These are phyloP conservation scores for Lactifluus volemus DNA, from an alignment of 768 basidiomycete genomes.

Conservation along the genomic window DNA sequence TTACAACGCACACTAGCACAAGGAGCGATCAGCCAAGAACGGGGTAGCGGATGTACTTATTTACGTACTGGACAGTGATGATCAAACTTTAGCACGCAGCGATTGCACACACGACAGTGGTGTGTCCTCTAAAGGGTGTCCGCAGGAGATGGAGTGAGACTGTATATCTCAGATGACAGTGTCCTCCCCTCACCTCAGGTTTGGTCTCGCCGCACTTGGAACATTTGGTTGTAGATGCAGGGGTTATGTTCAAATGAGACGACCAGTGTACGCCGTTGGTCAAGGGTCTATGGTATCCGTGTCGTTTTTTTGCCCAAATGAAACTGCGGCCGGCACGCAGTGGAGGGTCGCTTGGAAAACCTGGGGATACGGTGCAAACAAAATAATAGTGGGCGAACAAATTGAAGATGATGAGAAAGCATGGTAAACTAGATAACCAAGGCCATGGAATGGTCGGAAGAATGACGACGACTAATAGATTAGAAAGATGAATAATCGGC, in stretches of 20 bases:
- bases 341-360: constrained; percentile 60
- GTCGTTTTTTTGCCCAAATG: constrained; percentile 49
- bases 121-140: constrained; percentile 60
- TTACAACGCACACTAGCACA: constrained; percentile 8
- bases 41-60: not conserved
- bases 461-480: constrained; percentile 62
- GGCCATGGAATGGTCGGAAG: constrained; percentile 54
- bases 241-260: constrained; percentile 40
- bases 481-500: not conserved
- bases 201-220: constrained; percentile 15
- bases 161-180: not conserved
- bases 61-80: constrained; percentile 84
- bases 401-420: constrained; percentile 70
- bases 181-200: constrained; percentile 10
- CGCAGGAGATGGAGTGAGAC: not conserved
- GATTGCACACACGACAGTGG: constrained; percentile 87
- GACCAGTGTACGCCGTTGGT: constrained; percentile 44
- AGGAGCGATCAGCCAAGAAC: not conserved
- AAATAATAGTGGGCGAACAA: constrained; percentile 78
- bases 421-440: constrained; percentile 54
- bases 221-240: constrained; percentile 28
- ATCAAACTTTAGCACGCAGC: constrained; percentile 83
- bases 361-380: constrained; percentile 71
- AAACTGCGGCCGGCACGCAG: constrained; percentile 32
- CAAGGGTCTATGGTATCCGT: constrained; percentile 22